These are phyloP conservation scores for Colletotrichum magnum DNA, from an alignment of 2,329 filamentous ascomycete species.

Conservation along the genomic window DNA sequence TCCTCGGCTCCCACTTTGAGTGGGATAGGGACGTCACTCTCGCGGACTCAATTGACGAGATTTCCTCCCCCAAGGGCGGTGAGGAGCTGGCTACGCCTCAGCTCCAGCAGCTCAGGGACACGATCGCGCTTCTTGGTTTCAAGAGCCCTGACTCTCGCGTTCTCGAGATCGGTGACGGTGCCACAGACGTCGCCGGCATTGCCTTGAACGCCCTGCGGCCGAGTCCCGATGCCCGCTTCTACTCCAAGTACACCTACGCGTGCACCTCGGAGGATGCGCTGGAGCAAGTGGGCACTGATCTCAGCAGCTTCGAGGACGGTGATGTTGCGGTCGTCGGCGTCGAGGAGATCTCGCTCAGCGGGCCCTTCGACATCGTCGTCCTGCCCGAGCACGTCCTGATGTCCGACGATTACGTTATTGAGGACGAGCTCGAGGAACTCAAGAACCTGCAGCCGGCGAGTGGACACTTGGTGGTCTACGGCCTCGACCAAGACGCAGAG, in stretches of 20 bases:
- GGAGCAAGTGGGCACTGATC: background rate
- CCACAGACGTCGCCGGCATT: background rate
- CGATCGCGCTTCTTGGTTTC: conserved; percentile 6
- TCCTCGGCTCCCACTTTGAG: conserved; percentile 27
- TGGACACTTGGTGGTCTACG: conserved; percentile 6
- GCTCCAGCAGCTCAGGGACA: background rate
- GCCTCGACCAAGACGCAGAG: background rate
- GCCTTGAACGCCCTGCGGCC: conserved; percentile 20
- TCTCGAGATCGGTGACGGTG: conserved; percentile 20
- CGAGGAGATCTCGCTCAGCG: conserved; percentile 25
- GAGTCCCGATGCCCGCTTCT: conserved; percentile 12
- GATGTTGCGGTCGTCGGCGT: conserved; percentile 21
- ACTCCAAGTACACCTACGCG: conserved; percentile 28
- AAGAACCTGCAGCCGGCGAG: conserved; percentile 1
- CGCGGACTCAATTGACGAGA: background rate
- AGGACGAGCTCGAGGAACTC: conserved; percentile 22
- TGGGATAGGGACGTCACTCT: conserved; percentile 25
- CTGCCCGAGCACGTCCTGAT: conserved; percentile 8
- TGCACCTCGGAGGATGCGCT: conserved; percentile 19
- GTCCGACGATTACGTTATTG: conserved; percentile 11
- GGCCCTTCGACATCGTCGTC: background rate
- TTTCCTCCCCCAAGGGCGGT: background rate
- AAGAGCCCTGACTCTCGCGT: conserved; percentile 23
- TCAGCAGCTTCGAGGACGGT: background rate
- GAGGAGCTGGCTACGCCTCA: background rate